Percentiles rank a stretch among this genome's conserved stretches.
Evolutionary conservation across 2,329 filamentous ascomycete genomes (phyloP).

Genomic region (Pyricularia pennisetigena): DNA sequence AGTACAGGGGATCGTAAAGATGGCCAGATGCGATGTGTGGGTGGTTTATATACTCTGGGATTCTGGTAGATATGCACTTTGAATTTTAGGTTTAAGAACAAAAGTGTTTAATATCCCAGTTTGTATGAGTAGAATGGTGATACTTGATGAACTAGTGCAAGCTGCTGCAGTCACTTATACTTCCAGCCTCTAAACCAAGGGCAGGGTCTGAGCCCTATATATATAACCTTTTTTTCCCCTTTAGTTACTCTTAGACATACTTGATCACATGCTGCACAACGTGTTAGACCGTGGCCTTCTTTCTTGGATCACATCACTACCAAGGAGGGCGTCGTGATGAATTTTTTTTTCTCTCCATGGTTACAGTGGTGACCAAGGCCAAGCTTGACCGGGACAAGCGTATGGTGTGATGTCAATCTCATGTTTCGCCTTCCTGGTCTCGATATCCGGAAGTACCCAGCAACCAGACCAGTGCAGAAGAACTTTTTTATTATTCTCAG

Average conservation of each 20-base stretch:
- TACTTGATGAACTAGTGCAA: no score
- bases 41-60: not conserved
- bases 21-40: not conserved
- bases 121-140: no score
- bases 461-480: not conserved
- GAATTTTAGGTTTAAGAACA: no score
- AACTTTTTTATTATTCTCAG: not conserved
- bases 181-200: not conserved
- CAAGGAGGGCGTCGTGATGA: not conserved
- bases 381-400: not conserved
- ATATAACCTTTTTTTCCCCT: not conserved
- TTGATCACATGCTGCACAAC: not conserved
- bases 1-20: not conserved
- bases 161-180: no score
- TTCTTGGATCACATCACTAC: not conserved
- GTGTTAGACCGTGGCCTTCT: not conserved
- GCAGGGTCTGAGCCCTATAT: not conserved
- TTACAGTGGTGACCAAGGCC: not conserved
- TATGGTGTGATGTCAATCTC: constrained; percentile 1
- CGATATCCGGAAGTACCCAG: not conserved
- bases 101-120: no score
- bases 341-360: not conserved
- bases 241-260: not conserved
- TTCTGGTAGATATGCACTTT: no score
- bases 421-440: not conserved